Conservation (phyloP, 805 yeast species). For the Candida loeiensis region DNA sequence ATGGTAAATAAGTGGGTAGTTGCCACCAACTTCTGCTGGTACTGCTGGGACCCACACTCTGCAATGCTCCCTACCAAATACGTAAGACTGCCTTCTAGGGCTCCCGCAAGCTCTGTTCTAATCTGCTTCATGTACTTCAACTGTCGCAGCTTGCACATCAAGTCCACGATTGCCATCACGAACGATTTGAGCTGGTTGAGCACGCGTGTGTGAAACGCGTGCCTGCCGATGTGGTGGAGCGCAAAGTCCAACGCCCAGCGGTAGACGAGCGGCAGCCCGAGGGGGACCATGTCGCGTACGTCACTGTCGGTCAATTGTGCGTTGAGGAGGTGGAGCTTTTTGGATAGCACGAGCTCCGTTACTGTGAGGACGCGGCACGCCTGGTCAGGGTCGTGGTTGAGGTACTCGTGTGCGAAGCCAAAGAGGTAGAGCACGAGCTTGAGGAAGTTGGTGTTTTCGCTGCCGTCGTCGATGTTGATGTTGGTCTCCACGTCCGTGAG, state of each 20-base stretch:
- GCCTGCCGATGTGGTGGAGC: constrained; percentile 21
- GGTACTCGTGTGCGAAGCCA: constrained; percentile 27
- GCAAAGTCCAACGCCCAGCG: constrained; percentile 32
- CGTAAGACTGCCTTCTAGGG: constrained; percentile 15
- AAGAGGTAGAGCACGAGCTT: constrained; percentile 32
- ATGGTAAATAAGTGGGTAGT: constrained; percentile 34
- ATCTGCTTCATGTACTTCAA: constrained; percentile 22
- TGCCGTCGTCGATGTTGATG: constrained; percentile 27
- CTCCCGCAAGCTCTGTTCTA: constrained; percentile 16
- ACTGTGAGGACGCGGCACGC: constrained; percentile 24
- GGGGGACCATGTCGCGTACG: constrained; percentile 7
- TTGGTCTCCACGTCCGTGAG: constrained; percentile 33
- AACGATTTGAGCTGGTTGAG: constrained; percentile 29
- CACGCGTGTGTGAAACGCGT: constrained; percentile 11
- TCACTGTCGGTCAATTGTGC: constrained; percentile 18
- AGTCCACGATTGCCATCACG: constrained; percentile 30
- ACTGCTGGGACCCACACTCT: constrained; percentile 1
- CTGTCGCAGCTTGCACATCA: constrained; percentile 28
- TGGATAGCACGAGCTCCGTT: constrained; percentile 33
- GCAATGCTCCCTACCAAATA: constrained; percentile 2
- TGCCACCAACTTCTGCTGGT: constrained; percentile 11
- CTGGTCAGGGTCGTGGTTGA: constrained; percentile 13
- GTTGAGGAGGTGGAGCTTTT: constrained; percentile 25
- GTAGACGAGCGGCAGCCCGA: constrained; percentile 17
- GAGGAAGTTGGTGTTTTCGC: constrained; percentile 29